Evolutionary conservation across 2,329 filamentous ascomycete species (phyloP), one percentile per base, ranked within the genome.

Genomic region (Cadophora sp.): DNA sequence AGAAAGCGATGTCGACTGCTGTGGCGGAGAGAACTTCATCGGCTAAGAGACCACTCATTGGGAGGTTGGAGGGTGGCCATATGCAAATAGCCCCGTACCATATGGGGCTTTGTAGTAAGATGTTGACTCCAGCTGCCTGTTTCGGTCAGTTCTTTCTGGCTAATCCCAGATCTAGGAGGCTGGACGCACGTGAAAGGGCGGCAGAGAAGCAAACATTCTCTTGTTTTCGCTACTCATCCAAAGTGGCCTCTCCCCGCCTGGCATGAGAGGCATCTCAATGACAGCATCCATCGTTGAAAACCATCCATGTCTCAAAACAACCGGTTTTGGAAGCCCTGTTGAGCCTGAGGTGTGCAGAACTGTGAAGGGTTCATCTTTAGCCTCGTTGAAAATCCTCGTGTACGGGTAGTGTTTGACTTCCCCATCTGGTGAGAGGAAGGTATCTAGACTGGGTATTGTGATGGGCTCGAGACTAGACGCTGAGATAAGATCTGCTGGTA

Each of bases 341-440:
- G 84, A 87, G 3, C 88, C 87, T 33, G 73, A 71, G n/a, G 73
- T 13, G 33, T 75, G 72, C 1, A 76, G 74, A 20, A 78, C 76
- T 39, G 72, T 73, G 2, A 80, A 79, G 0, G 79, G 77, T 1
- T 82, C 81, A 41, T 77, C 66, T 0, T 70, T 72, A 3, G 78
- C 79, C 6, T 76, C 71, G 0, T 77, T 73, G n/a, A 76, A 81
- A 2, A 71, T 76, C 41, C 78, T 80, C 3, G 65, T 73, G 59
- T 79, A 81, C 0, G 65, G 69, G 24, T 76, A 80, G 1, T 66
- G 48, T 16, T 62, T 5, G 0, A 55, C 45, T 4, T 50, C 18
- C 4, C 45, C 59, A 4, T 73, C 65, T 2, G 24, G 27, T 2
- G 47, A 41, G 8, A 78, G 71, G 22, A 80, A 73, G 0, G 74